These are phyloP conservation scores for Beauveria caledonica DNA, from an alignment of 2,329 filamentous ascomycete genomes.

Conservation along the genomic window DNA sequence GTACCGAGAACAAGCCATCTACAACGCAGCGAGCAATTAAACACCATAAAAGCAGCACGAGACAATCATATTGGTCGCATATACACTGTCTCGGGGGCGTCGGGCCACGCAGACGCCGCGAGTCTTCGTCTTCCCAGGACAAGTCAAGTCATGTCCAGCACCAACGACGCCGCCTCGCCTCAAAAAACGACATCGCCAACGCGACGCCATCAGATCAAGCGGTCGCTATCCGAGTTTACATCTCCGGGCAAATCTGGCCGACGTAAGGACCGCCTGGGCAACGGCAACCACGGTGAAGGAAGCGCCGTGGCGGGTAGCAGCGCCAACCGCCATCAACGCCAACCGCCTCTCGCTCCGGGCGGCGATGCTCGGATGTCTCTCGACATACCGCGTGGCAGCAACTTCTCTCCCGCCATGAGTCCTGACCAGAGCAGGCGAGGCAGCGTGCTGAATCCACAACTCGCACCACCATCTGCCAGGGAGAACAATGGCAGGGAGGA, in stretches of 20 bases:
- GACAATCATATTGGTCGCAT: not conserved
- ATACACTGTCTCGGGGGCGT: not conserved
- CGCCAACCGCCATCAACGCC: constrained; percentile 25
- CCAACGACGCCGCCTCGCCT: constrained; percentile 4
- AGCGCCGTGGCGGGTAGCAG: not conserved
- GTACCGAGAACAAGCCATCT: not conserved
- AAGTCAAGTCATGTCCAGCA: not conserved
- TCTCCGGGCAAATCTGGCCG: constrained; percentile 35
- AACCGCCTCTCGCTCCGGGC: constrained; percentile 4
- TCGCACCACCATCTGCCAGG: not conserved
- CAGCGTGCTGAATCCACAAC: constrained; percentile 28
- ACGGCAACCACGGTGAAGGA: constrained; percentile 24
- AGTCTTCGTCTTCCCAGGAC: not conserved
- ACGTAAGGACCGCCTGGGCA: constrained; percentile 24
- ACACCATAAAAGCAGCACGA: not conserved
- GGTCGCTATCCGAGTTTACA: constrained; percentile 47
- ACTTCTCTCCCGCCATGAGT: constrained; percentile 34
- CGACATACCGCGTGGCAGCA: constrained; percentile 38
- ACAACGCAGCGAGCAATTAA: not conserved
- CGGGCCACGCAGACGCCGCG: not conserved
- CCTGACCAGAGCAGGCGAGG: constrained; percentile 35
- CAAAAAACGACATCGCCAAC: constrained; percentile 18
- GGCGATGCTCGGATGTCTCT: constrained; percentile 29
- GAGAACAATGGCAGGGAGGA: constrained; percentile 18
- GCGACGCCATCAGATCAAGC: constrained; percentile 42